A percentile compares a stretch with the other conserved stretches of the same genome.
phyloP scores from a whole-genome alignment of 495 filamentous ascomycete species.

The Aspergillus wentii region DNA sequence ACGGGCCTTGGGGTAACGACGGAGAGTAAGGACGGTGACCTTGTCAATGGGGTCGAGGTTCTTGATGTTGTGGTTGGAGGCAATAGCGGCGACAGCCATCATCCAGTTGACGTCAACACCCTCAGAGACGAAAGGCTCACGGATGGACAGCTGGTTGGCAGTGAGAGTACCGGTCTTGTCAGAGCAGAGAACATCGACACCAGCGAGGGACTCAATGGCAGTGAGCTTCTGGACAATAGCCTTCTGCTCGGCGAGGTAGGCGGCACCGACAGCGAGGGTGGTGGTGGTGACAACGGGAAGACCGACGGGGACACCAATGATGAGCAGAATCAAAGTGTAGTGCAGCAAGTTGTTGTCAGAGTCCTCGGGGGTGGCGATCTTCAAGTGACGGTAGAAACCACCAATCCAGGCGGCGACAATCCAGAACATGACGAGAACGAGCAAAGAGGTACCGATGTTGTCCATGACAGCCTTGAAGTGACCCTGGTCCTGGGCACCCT shows the following conservation, averaged over 20 bases:
- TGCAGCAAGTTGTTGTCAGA: conserved; percentile 53
- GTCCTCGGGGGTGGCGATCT: conserved; percentile 57
- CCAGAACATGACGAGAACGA: conserved; percentile 69
- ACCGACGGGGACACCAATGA: conserved; percentile 74
- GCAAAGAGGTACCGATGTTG: conserved; percentile 68
- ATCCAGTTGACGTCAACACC: conserved; percentile 76
- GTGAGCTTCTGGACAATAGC: conserved; percentile 74
- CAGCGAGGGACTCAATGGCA: conserved; percentile 71
- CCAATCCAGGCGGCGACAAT: conserved; percentile 70
- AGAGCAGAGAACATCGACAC: conserved; percentile 72
- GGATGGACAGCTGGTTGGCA: conserved; percentile 70
- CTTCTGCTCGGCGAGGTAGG: conserved; percentile 69
- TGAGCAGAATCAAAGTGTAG: conserved; percentile 63
- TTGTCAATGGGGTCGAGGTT: conserved; percentile 75
- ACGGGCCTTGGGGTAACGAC: conserved; percentile 67
- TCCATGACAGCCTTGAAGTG: conserved; percentile 84
- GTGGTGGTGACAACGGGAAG: conserved; percentile 71
- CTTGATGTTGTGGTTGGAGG: conserved; percentile 73
- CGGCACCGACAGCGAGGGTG: conserved; percentile 69
- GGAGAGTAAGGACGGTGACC: conserved; percentile 68
- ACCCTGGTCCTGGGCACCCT: conserved; percentile 66
- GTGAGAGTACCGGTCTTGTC: conserved; percentile 78
- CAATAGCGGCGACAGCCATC: conserved; percentile 71
- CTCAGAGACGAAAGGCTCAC: conserved; percentile 70
- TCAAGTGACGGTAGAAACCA: conserved; percentile 68